Evolutionary conservation across 2,329 filamentous ascomycete genomes (phyloP), one percentile per base, ranked within the genome.

Genomic region (Calonectria crousiana): DNA sequence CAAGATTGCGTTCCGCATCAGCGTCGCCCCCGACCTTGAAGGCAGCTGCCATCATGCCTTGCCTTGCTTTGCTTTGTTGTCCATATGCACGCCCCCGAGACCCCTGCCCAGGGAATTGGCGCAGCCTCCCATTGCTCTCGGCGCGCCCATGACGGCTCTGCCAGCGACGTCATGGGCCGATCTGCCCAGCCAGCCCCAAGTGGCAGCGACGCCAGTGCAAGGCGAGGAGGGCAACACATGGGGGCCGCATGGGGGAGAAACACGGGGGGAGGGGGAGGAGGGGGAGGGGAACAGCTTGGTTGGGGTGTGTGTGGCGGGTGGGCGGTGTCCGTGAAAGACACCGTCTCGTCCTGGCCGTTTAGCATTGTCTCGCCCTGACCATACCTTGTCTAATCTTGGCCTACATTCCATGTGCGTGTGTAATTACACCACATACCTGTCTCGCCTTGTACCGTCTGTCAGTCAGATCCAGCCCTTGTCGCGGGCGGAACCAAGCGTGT

Each of bases 81-180:
- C 73, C 73, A 75, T 72, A n/a, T n/a, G 70, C 69, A 66, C 60
- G 18, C 66, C n/a, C 56, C 67, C 32, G 36, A 52, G 65, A 69
- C 30, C 49, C 66, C 67, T 74, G 68, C 41, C 20, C 66, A 62
- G 51, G 52, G 47, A 72, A 71, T 38, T 68, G 68, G 56, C 56
- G 66, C 47, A 56, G 66, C 36, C 32, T 58, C 67, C 20, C 23
- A n/a, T 47, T 53, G 52, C 41, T 60, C n/a, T 34, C n/a, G 23
- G 56, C 69, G 38, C 49, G 47, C 58, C 30, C 62, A 64, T 51
- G 47, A 60, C 20, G 18, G 52, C 41, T 51, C 56, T 44, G 66
- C 67, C 53, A 69, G 56, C 74, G 72, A 76, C 74, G 74, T 77
- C 75, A 77, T 76, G 70, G 60, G 72, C 52, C 66, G 67, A 74